Evolutionary conservation across 164 flowering plant genomes (phyloP), one percentile per base, ranked within the genome.

Genomic region (Protea cynaroides): DNA sequence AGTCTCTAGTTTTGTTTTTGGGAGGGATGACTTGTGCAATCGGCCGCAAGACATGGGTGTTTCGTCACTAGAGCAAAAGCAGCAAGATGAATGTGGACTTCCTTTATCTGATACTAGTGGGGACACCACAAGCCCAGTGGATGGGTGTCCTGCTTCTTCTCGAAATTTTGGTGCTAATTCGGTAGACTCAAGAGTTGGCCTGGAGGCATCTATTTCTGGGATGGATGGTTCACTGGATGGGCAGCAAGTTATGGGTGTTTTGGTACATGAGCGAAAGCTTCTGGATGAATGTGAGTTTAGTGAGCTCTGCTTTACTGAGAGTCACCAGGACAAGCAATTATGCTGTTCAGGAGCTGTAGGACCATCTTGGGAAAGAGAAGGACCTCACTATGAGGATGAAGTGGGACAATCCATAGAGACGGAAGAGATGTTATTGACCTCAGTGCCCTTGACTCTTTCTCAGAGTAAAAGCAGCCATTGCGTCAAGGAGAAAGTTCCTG

Each of bases 401-500:
- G 21, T 23, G 23, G 59, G 34, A 58, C 58, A 38, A 1, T 40
- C 37, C 4, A 19, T 38, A 22, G 56, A 54, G 25, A 34, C 58
- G 3, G 61, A 61, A 56, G 66, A 74, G 29, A 12, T 34, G 21
- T n/a, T 59, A 38, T 23, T 51, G 50, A 56, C 53, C 44, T 62
- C 71, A 8, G 54, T 59, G 19, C 21, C 44, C 6, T 21, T 34
- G 38, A 24, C 18, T 56, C 44, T 52, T 62, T 62, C 62, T 38
- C 50, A 55, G 10, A 61, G 46, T 55, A 29, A 63, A 38, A 62
- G 24, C 46, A 56, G 14, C 44, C 25, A 65, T 23, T 57, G 24
- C 17, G 11, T 40, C 0, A 64, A 70, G 25, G 46, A 60, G 21
- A 68, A 46, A 36, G 74, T 62, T 29, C 36, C 34, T 62, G 54